phyloP scores from a whole-genome alignment of 345 rosid genomes.

The Turnera subulata region DNA sequence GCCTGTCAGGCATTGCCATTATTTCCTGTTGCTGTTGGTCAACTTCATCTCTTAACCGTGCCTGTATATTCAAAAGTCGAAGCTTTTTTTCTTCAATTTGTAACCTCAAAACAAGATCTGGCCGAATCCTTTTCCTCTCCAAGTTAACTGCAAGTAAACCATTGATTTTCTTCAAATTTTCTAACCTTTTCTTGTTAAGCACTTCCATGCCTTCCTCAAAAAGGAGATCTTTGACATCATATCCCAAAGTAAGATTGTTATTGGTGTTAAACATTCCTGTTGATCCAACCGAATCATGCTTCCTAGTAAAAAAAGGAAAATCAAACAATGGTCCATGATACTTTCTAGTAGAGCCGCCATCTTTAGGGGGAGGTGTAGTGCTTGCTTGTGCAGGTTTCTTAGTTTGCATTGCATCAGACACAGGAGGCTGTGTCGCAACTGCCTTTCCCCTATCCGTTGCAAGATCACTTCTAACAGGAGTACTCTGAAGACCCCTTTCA shows the following conservation, averaged over 20 bases:
- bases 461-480: constrained; percentile 51
- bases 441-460: constrained; percentile 70
- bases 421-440: constrained; percentile 45
- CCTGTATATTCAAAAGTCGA: constrained; percentile 66
- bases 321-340: constrained; percentile 98
- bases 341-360: constrained; percentile 72
- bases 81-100: constrained; percentile 98
- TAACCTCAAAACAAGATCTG: constrained; percentile 94
- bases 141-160: constrained; percentile 74
- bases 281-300: constrained; percentile 80
- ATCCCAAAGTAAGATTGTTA: constrained; percentile 77
- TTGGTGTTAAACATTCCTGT: constrained; percentile 55
- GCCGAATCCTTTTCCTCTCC: constrained; percentile 96
- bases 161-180: constrained; percentile 77
- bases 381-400: constrained; percentile 62
- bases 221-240: constrained; percentile 88
- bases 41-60: constrained; percentile 87
- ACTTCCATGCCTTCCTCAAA: constrained; percentile 87
- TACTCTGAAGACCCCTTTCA: constrained; percentile 51
- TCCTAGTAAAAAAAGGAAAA: constrained; percentile 97
- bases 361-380: constrained; percentile 58
- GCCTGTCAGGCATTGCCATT: constrained; percentile 99
- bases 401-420: constrained; percentile 58
- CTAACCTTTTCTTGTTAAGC: constrained; percentile 65
- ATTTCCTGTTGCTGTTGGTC: constrained; percentile 96